phyloP scores from a whole-genome alignment of 2,329 filamentous ascomycete species.

The Xylariaceae sp. region DNA sequence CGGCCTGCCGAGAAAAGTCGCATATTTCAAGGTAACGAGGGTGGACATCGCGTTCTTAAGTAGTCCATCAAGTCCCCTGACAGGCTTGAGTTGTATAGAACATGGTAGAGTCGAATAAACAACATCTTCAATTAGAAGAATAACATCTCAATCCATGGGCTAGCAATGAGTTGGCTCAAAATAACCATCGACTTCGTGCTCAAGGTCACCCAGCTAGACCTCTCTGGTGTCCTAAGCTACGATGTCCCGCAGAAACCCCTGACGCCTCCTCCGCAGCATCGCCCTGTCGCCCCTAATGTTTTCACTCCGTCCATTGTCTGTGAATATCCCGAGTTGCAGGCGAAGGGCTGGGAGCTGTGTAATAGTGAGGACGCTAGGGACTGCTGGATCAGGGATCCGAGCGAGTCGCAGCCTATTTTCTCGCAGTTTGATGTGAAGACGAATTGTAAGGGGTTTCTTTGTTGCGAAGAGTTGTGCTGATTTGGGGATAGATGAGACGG shows the following conservation, averaged over 20 bases:
- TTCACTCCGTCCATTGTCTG: slow-evolving; percentile 14
- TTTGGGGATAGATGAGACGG: slow-evolving; percentile 7
- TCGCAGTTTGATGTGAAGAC: slow-evolving; percentile 19
- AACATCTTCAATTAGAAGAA: too few relatives aligned
- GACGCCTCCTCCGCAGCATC: slow-evolving; percentile 1
- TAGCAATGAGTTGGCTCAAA: slow-evolving; percentile 22
- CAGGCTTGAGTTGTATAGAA: too few relatives aligned
- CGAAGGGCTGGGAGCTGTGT: slow-evolving; percentile 19
- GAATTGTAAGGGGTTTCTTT: slow-evolving; percentile 13
- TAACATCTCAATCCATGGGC: too few relatives aligned
- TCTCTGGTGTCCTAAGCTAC: not conserved
- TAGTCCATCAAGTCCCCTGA: too few relatives aligned
- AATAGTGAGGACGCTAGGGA: slow-evolving; percentile 18
- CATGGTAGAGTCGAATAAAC: too few relatives aligned
- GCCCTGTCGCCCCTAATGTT: not conserved
- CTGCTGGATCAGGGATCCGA: slow-evolving; percentile 21
- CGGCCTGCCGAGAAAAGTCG: too few relatives aligned
- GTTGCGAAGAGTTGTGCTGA: not conserved
- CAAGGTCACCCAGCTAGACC: slow-evolving; percentile 14
- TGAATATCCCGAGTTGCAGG: slow-evolving; percentile 19
- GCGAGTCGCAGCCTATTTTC: slow-evolving; percentile 9
- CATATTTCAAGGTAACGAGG: too few relatives aligned
- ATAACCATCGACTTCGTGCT: slow-evolving; percentile 16
- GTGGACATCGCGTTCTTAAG: too few relatives aligned
- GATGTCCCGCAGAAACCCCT: slow-evolving; percentile 15